Percentiles rank a stretch among this genome's conserved stretches.
Evolutionary conservation across 495 filamentous ascomycete genomes (phyloP).

Genomic region (Hypoxylon perforatum): DNA sequence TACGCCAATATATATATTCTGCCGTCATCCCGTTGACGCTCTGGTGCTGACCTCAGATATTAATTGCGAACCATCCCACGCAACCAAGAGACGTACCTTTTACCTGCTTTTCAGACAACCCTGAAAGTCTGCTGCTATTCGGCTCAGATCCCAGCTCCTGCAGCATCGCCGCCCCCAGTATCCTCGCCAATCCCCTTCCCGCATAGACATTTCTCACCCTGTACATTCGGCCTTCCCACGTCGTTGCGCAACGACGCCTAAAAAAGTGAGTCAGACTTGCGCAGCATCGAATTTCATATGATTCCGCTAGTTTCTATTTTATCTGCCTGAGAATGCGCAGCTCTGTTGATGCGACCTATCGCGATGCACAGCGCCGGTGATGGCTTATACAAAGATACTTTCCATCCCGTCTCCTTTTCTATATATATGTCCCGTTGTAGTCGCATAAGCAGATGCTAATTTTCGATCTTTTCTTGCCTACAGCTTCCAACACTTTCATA

Average conservation of each 20-base stretch:
- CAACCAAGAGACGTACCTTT: constrained; percentile 24
- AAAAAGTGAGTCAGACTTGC: constrained; percentile 58
- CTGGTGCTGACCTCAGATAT: constrained; percentile 52
- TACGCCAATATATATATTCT: constrained; percentile 45
- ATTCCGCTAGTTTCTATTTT: constrained; percentile 36
- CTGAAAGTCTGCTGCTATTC: constrained; percentile 46
- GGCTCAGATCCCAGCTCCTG: constrained; percentile 45
- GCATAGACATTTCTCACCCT: constrained; percentile 32
- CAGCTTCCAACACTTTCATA: constrained; percentile 9
- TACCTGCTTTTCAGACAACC: constrained; percentile 27
- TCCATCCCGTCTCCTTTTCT: neutral
- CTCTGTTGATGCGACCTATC: constrained; percentile 29
- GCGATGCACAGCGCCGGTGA: constrained; percentile 20
- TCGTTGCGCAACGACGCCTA: constrained; percentile 45
- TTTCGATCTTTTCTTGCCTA: constrained; percentile 12
- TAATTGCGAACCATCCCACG: constrained; percentile 39
- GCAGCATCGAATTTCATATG: constrained; percentile 34
- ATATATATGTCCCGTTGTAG: constrained; percentile 23
- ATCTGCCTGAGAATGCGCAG: constrained; percentile 31
- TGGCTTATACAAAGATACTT: constrained; percentile 29
- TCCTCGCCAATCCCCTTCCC: constrained; percentile 50
- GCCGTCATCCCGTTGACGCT: constrained; percentile 48
- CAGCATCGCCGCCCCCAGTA: constrained; percentile 50
- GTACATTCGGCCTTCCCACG: constrained; percentile 42
- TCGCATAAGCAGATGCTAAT: constrained; percentile 42